phyloP scores from a whole-genome alignment of 2,329 filamentous ascomycete genomes.

The Botryotinia narcissicola region DNA sequence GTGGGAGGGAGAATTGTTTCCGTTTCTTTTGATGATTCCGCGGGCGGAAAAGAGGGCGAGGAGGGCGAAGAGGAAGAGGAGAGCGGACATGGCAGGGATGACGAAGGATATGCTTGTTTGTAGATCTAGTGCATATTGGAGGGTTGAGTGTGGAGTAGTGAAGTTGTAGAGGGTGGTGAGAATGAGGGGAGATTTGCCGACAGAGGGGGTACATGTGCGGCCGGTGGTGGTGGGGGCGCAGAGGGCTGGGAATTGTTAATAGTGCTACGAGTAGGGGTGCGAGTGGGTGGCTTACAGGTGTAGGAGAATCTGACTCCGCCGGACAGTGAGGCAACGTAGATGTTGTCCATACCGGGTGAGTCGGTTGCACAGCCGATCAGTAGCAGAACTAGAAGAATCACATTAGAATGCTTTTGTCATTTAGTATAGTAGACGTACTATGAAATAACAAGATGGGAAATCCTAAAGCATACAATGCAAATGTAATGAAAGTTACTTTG shows the following conservation, averaged over 20 bases:
- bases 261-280: background rate
- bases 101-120: slow-evolving; percentile 7
- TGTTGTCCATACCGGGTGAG: slow-evolving; percentile 13
- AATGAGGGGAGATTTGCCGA: slow-evolving; percentile 4
- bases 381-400: background rate
- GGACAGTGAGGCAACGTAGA: background rate
- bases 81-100: slow-evolving; percentile 1
- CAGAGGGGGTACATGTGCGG: background rate
- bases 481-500: slow-evolving; percentile 5
- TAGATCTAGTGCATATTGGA: slow-evolving; percentile 7
- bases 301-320: background rate
- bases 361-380: slow-evolving; percentile 6
- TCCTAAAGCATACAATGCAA: slow-evolving; percentile 10
- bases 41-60: background rate
- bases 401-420: background rate
- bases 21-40: background rate
- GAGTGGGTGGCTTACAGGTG: background rate
- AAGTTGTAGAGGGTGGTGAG: slow-evolving; percentile 4
- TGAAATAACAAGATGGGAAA: slow-evolving; percentile 13
- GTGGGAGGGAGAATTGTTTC: background rate
- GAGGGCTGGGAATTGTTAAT: background rate
- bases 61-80: slow-evolving; percentile 4
- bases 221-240: background rate
- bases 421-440: background rate
- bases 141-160: background rate